Base-by-base conservation (phyloP, 2,329 filamentous ascomycete genomes). In the Keithomyces neogunnii region DNA sequence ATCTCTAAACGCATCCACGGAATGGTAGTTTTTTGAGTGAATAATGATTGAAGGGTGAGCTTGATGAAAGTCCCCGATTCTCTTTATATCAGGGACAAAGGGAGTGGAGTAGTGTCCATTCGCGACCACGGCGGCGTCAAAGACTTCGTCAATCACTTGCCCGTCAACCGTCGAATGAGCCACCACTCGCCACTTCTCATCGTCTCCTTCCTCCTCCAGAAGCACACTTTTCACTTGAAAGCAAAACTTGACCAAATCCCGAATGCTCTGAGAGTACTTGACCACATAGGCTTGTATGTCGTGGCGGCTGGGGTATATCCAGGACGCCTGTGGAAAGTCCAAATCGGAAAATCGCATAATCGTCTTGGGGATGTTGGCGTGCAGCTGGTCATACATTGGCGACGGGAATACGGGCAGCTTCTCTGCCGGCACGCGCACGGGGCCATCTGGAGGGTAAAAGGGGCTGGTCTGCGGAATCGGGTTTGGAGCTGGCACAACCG, bases 351-450 rank as follows among this genome's bases (percentile, higher is more conserved):
- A 96, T 3, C 76, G 73, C 92, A 97, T 97, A 49, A 96, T 65
- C 0, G 76, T 74, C 53, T 86, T 81, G 0, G 90, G 88, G 46
- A 96, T 90, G 65, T 97, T 97, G 28, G 91, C 90, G 62, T 96
- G 85, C 13, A 96, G 73, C 29, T 77, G 71, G 46, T 89, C 82
- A 66, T 96, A 96, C 69, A 96, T 81, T 3, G 91, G 87, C 19
- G 87, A 89, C n/a, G 88, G 75, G 61, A 92, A 95, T 2, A 82
- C 66, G 5, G 85, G 78, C 1, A 77, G 62, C 38, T 58, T 58
- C 5, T 61, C 57, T 13, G 53, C 56, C 45, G 63, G 60, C 19
- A 66, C 63, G 71, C 75, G 80, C 52, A 83, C 67, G 4, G 88
- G 86, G 51, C 77, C 73, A 56, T 91, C 86, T 1, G 78, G 73